Evolutionary conservation across 164 flowering plant species (phyloP), one percentile per base, ranked within the genome.

Genomic region (Tetracentron sinense): DNA sequence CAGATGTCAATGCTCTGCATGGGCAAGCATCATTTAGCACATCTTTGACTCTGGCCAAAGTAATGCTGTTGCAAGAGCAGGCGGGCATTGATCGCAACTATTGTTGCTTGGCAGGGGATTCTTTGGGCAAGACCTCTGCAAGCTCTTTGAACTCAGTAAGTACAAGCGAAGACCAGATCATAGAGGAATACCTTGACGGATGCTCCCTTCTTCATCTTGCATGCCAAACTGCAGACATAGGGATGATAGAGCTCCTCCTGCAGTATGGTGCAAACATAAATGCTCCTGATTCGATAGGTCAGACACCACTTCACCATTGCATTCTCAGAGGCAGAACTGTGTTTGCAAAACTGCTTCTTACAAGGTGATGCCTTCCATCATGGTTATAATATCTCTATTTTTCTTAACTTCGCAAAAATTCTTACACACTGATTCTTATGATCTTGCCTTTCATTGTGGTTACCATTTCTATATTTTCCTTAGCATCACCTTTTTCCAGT

Each of bases 171-270:
- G 79, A 71, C 54, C 66, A 29, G 35, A 54, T 65, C 22, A 19
- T 63, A 27, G 85, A 79, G 62, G 84, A 84, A 31, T 58, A 16
- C 61, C 70, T 73, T 49, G 86, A 84, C 35, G 83, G 86, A 17
- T 85, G 85, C 69, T 81, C 83, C 42, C 67, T 88, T 69, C 91
- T 92, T 77, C 98, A 92, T 66, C 85, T 89, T 26, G 96, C 96
- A 27, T 92, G 98, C 72, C 81, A 82, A 67, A 73, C 79, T 55
- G 81, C 87, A 27, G 98, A 90, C 50, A 59, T 86, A 47, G 89
- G 90, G 73, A 92, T 92, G 98, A 79, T 92, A 17, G 96, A 90
- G 79, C 83, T 92, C 44, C 91, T 92, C 15, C 73, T 92, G 65
- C 98, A 90, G 73, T 83, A 89, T 71, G 95, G 98, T 54, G 98